Evolutionary conservation across 352 stramenopile genomes (phyloP).

Genomic region (Aphanomyces astaci): DNA sequence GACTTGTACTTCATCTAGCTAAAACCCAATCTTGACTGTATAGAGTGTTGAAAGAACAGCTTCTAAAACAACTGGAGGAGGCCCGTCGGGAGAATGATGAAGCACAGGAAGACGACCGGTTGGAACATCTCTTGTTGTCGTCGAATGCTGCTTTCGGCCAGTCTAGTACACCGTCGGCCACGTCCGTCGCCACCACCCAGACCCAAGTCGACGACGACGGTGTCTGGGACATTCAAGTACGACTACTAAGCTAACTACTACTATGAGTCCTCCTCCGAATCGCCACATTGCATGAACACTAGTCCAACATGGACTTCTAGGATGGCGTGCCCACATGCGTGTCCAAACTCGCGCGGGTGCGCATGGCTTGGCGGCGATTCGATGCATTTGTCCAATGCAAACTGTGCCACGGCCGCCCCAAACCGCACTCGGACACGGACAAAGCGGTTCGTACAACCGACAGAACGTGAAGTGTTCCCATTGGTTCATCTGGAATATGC

Average conservation of each 20-base stretch:
- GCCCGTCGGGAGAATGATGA: neutral
- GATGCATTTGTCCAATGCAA: conserved; percentile 60
- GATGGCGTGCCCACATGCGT: conserved; percentile 56
- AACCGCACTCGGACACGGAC: conserved; percentile 24
- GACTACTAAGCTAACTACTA: too few species aligned
- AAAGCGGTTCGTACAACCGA: conserved; percentile 24
- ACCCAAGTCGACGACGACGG: conserved; percentile 65
- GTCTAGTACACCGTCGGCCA: neutral
- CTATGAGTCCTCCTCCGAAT: too few species aligned
- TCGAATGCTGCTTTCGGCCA: neutral
- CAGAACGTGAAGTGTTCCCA: too few species aligned
- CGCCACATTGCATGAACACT: too few species aligned
- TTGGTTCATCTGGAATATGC: too few species aligned
- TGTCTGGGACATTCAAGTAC: conserved; percentile 55
- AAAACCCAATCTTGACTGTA: neutral
- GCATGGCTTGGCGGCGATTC: conserved; percentile 59
- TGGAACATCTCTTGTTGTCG: neutral
- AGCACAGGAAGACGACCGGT: neutral
- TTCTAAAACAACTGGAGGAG: neutral
- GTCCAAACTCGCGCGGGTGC: conserved; percentile 37
- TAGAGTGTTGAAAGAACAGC: neutral
- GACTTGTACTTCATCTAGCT: neutral
- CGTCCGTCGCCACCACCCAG: conserved; percentile 32
- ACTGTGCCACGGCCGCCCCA: conserved; percentile 49
- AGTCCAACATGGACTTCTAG: conserved; percentile 27